Conservation (phyloP, 345 rosid species). For the Boechera retrofracta region DNA sequence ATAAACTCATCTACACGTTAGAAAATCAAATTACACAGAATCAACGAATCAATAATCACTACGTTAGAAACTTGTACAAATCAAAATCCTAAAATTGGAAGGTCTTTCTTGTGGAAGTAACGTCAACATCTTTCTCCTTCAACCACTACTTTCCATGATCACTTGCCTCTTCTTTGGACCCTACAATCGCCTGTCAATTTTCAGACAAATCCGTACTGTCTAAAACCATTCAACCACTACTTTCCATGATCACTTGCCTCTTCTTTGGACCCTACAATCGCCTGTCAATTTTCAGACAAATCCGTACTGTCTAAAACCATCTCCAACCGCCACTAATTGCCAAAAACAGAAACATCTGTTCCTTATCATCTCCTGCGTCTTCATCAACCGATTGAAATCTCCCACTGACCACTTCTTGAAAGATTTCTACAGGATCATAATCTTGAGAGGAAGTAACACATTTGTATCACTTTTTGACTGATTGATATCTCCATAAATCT, state of each 20-base stretch:
- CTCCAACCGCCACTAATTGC: constrained; percentile 46
- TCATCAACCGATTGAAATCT: constrained; percentile 35
- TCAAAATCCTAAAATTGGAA: constrained; percentile 12
- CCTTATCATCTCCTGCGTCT: constrained; percentile 42
- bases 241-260: constrained; percentile 46
- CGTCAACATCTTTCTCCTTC: constrained; percentile 41
- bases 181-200: constrained; percentile 40
- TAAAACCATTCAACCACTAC: constrained; percentile 36
- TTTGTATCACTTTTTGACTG: constrained; percentile 33
- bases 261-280: constrained; percentile 35
- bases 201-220: constrained; percentile 44
- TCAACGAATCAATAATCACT: constrained; percentile 28
- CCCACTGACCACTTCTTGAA: constrained; percentile 37
- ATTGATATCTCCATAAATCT: constrained; percentile 20
- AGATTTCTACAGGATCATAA: constrained; percentile 33
- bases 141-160: constrained; percentile 44
- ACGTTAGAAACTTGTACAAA: constrained; percentile 24
- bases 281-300: constrained; percentile 41
- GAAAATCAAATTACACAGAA: constrained; percentile 19
- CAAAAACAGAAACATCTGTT: constrained; percentile 38
- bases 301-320: constrained; percentile 40
- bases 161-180: constrained; percentile 40
- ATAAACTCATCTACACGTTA: constrained; percentile 31
- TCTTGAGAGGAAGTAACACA: constrained; percentile 9
- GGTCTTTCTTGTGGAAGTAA: constrained; percentile 32